Evolutionary conservation across 2,329 filamentous ascomycete species (phyloP).

Genomic region (Lachnellula arida): DNA sequence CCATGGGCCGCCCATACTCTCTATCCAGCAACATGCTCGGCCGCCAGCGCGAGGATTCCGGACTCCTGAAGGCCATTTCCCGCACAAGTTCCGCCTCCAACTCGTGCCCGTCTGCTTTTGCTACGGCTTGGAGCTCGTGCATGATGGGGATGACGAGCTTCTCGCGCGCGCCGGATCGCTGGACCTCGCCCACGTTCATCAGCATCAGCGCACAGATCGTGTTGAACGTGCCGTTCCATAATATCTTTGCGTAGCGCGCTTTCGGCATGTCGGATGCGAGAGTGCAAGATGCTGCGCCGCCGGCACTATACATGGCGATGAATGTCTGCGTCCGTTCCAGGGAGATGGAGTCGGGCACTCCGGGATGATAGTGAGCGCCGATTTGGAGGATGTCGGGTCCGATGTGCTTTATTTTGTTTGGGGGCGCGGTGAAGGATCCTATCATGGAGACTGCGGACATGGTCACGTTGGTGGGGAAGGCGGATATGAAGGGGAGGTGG

Average conservation of each 20-base stretch:
- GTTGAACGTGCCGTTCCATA: slow-evolving; percentile 24
- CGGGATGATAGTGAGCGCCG: slow-evolving; percentile 18
- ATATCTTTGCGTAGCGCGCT: slow-evolving; percentile 18
- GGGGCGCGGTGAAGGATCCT: slow-evolving; percentile 11
- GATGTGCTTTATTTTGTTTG: slow-evolving; percentile 15
- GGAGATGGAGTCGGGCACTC: slow-evolving; percentile 13
- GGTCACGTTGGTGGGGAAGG: slow-evolving; percentile 18
- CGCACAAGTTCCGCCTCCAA: slow-evolving; percentile 16
- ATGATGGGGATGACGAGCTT: slow-evolving; percentile 24
- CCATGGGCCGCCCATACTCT: slow-evolving; percentile 46
- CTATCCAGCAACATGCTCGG: slow-evolving; percentile 48
- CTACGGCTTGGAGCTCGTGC: slow-evolving; percentile 23
- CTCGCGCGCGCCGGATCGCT: slow-evolving; percentile 21
- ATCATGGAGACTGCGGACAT: slow-evolving; percentile 22
- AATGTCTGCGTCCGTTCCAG: slow-evolving; percentile 14
- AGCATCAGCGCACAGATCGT: slow-evolving; percentile 18
- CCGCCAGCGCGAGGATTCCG: slow-evolving; percentile 9
- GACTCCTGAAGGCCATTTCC: slow-evolving; percentile 10
- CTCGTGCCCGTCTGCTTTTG: slow-evolving; percentile 19
- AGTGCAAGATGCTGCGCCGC: slow-evolving; percentile 13
- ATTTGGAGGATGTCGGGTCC: slow-evolving; percentile 16
- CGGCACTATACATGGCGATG: slow-evolving; percentile 17
- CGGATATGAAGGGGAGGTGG: slow-evolving; percentile 15
- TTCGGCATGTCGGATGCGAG: slow-evolving; percentile 18
- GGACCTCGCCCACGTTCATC: slow-evolving; percentile 19